Evolutionary conservation across 2,329 filamentous ascomycete genomes (phyloP).

Genomic region (Sordariomycetes sp.): DNA sequence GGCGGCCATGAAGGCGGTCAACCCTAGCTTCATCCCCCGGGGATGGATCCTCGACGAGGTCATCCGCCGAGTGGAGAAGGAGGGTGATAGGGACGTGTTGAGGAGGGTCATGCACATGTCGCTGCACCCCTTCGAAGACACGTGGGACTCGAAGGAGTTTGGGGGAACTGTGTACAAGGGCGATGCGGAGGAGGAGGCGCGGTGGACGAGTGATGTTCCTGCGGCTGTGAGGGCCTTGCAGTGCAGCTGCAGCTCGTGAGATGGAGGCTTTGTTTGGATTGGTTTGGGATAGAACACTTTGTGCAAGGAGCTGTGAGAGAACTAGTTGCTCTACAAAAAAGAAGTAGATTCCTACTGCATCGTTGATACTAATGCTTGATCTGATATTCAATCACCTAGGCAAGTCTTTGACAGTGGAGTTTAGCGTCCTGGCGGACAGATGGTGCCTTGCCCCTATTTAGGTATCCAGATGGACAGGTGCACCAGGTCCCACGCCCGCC

Average conservation of each 20-base stretch:
- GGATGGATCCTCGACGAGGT: slow-evolving; percentile 91
- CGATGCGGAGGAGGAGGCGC: slow-evolving; percentile 60
- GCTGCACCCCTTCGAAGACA: slow-evolving; percentile 71
- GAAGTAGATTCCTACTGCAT: no score
- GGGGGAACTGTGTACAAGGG: slow-evolving; percentile 36
- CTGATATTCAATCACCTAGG: no score
- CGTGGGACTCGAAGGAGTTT: slow-evolving; percentile 44
- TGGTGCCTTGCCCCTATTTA: no score
- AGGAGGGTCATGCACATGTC: slow-evolving; percentile 70
- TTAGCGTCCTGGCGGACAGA: no score
- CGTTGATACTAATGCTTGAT: no score
- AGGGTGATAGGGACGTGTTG: slow-evolving; percentile 68
- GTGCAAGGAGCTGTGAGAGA: no score
- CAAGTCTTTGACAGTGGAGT: no score
- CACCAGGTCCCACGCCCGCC: no score
- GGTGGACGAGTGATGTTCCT: slow-evolving; percentile 80
- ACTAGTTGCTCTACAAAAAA: no score
- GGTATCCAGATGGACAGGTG: no score
- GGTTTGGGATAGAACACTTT: not conserved
- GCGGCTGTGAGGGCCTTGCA: slow-evolving; percentile 68
- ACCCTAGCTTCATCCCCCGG: slow-evolving; percentile 85
- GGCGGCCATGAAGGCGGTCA: slow-evolving; percentile 67
- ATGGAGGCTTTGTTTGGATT: not conserved
- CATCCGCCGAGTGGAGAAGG: slow-evolving; percentile 77
- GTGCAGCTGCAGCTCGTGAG: slow-evolving; percentile 84